Percentiles rank a stretch among this genome's conserved stretches.
Conservation (phyloP, 371 early-diverging fungal species). For the Rhizopus arrhizus region DNA sequence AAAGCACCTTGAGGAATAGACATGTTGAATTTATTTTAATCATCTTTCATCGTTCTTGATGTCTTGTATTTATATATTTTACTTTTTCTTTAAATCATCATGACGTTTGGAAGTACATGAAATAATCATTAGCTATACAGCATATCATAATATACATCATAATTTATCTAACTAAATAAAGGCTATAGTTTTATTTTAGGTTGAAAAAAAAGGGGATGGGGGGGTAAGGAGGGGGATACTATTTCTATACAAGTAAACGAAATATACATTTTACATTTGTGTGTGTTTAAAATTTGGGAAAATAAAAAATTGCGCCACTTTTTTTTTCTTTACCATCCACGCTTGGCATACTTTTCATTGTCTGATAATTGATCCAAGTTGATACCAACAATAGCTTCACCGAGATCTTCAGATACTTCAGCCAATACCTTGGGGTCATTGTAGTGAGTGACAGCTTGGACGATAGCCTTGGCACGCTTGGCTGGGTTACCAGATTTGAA, state of each 20-base stretch:
- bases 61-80: not conserved
- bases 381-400: slow-evolving; percentile 97
- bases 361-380: slow-evolving; percentile 74
- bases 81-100: not conserved
- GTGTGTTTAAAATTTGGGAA: not conserved
- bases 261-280: not conserved
- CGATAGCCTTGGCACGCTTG: slow-evolving; percentile 94
- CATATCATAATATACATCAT: not conserved
- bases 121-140: not conserved
- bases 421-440: slow-evolving; percentile 88
- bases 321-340: slow-evolving; percentile 67
- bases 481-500: slow-evolving; percentile 95
- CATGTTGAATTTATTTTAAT: slow-evolving; percentile 10
- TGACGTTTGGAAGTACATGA: slow-evolving; percentile 2
- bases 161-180: not conserved
- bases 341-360: slow-evolving; percentile 71
- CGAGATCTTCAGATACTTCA: slow-evolving; percentile 88
- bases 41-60: no score
- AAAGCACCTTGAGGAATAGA: slow-evolving; percentile 23
- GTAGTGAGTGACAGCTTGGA: slow-evolving; percentile 95
- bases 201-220: no score
- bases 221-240: slow-evolving; percentile 3
- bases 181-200: not conserved
- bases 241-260: not conserved
- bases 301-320: not conserved